Evolutionary conservation across 1,284 basidiomycete genomes (phyloP), one percentile per base, ranked within the genome.

Genomic region (Lignosus rhinocerotis): DNA sequence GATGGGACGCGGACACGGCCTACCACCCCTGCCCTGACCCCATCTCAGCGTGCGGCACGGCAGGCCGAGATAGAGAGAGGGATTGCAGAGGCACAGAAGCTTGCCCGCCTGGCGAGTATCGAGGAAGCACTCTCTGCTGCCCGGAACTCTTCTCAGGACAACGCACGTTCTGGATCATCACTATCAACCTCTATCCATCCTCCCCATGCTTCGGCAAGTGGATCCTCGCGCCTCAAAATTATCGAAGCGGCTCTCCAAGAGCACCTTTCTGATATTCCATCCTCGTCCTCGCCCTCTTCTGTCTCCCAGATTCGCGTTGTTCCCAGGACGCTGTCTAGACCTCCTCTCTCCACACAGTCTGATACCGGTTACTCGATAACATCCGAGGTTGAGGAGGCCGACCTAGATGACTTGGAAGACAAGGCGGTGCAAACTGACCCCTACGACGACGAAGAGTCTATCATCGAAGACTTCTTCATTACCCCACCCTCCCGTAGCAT

Each of bases 361-460:
- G 58, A 62, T 17, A 58, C 55, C n/a, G 66, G 59, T 10, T 51
- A 60, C 44, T 61, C 52, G 42, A 61, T 59, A 49, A 34, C 59
- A 17, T 21, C 53, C 46, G 58, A 62, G 51, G 44, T 55, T 30
- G 49, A 56, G 44, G 51, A 51, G 16, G 54, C 56, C 12, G 62
- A 63, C 39, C 57, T 59, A 32, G 59, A 61, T 14, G 53, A 63
- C 8, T 30, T 61, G 43, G 59, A 64, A 48, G 56, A 60, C 19
- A 61, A 53, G 41, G 58, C 55, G 44, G 52, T 62, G 19, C 63
- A 60, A 45, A 54, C 60, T 8, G 55, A 59, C 41, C 58, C 56
- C 5, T 30, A 54, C 45, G 60, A 64, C 43, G 54, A 63, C 54
- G 60, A 62, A 9, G 48, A 56, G 32, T 55, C 50, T 52, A 16